Conservation (phyloP, 768 basidiomycete species). For the Tulasnella sp. region DNA sequence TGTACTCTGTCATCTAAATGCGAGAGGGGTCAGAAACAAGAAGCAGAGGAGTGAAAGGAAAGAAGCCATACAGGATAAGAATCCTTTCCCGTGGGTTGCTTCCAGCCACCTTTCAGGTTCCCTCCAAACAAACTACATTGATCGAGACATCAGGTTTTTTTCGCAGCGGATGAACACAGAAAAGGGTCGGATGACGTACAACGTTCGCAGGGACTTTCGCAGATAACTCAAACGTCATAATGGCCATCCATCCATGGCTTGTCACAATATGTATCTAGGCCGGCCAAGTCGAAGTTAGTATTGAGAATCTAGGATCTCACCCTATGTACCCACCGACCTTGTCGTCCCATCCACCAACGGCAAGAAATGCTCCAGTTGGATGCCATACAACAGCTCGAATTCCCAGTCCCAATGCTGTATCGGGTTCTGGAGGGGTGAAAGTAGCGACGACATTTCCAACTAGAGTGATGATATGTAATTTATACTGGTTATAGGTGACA, state of each 20-base stretch:
- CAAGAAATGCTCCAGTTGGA: constrained; percentile 73
- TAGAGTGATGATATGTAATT: constrained; percentile 60
- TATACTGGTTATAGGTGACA: constrained; percentile 48
- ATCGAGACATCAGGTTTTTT: background rate
- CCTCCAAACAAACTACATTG: constrained; percentile 64
- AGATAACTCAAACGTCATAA: constrained; percentile 54
- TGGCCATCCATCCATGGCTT: constrained; percentile 63
- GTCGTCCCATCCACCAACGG: constrained; percentile 83
- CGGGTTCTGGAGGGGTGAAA: constrained; percentile 56
- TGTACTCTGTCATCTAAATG: constrained; percentile 55
- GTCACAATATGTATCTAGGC: constrained; percentile 66
- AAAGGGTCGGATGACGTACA: constrained; percentile 37
- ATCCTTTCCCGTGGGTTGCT: constrained; percentile 74
- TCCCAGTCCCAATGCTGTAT: constrained; percentile 63
- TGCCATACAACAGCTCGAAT: constrained; percentile 77
- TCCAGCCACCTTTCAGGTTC: constrained; percentile 83
- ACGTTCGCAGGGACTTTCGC: constrained; percentile 48
- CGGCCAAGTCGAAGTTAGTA: constrained; percentile 15
- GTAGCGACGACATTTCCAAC: constrained; percentile 55
- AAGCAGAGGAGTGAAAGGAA: background rate
- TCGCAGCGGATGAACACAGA: background rate
- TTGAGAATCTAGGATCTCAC: background rate
- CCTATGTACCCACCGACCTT: constrained; percentile 42
- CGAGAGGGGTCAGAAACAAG: background rate
- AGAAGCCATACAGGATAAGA: constrained; percentile 61